Evolutionary conservation across 2,329 filamentous ascomycete genomes (phyloP).

Genomic region (Penicillium verrucosum): DNA sequence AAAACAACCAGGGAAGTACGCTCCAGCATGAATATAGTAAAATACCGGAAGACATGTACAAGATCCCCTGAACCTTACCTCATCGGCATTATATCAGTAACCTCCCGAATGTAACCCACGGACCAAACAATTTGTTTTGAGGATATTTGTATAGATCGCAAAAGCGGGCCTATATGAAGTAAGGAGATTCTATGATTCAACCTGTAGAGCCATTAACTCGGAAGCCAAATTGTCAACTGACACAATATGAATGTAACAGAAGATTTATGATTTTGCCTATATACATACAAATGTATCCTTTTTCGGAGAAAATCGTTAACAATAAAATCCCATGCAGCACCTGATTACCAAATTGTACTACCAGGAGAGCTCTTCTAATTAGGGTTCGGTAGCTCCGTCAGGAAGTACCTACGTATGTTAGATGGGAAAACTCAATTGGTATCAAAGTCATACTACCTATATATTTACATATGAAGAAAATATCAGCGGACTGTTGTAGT

Average conservation of each 20-base stretch:
- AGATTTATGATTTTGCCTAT: background rate
- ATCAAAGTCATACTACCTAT: background rate
- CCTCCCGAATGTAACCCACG: conserved; percentile 23
- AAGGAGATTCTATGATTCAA: background rate
- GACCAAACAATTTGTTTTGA: background rate
- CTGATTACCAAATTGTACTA: background rate
- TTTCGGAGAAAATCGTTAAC: background rate
- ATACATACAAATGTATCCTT: background rate
- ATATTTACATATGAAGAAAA: background rate
- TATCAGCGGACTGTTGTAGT: background rate
- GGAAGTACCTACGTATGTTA: background rate
- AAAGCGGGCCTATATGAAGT: no score
- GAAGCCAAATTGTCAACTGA: background rate
- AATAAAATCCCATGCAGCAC: background rate
- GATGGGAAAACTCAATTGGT: background rate
- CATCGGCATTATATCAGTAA: conserved; percentile 9
- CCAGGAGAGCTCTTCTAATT: background rate
- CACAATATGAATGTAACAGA: background rate
- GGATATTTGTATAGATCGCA: background rate
- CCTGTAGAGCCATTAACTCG: background rate
- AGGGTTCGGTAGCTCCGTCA: background rate
- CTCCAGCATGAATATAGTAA: background rate
- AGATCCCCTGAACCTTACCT: background rate
- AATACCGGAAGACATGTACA: background rate
- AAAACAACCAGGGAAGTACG: background rate